Evolutionary conservation across 2,329 filamentous ascomycete species (phyloP).

Genomic region (Diaporthe eres): DNA sequence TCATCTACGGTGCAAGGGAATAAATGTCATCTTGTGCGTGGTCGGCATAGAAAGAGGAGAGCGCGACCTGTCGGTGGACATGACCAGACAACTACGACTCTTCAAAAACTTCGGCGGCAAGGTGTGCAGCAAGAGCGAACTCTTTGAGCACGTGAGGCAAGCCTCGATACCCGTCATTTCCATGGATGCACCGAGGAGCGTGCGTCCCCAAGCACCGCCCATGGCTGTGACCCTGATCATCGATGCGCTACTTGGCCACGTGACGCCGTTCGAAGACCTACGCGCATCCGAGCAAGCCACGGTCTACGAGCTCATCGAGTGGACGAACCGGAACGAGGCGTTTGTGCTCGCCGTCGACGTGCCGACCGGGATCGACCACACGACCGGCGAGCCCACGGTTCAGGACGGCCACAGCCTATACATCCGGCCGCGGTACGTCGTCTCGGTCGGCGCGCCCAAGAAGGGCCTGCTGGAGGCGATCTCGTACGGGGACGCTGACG

Average conservation of each 20-base stretch:
- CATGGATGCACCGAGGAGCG: slow-evolving; percentile 53
- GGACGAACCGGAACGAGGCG: slow-evolving; percentile 90
- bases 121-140: slow-evolving; percentile 72
- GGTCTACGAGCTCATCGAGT: slow-evolving; percentile 91
- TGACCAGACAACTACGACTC: slow-evolving; percentile 85
- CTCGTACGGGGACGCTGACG: slow-evolving; percentile 68
- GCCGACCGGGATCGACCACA: slow-evolving; percentile 88
- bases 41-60: slow-evolving; percentile 87
- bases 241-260: slow-evolving; percentile 89
- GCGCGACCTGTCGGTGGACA: slow-evolving; percentile 82
- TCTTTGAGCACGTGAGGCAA: slow-evolving; percentile 72
- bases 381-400: slow-evolving; percentile 75
- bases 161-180: slow-evolving; percentile 55
- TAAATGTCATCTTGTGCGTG: slow-evolving; percentile 86
- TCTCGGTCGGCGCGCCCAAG: slow-evolving; percentile 89
- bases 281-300: slow-evolving; percentile 85
- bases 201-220: slow-evolving; percentile 63
- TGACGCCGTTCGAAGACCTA: slow-evolving; percentile 90
- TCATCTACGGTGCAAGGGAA: slow-evolving; percentile 86
- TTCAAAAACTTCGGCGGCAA: slow-evolving; percentile 87
- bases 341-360: slow-evolving; percentile 90
- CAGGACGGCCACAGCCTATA: slow-evolving; percentile 85
- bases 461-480: slow-evolving; percentile 85
- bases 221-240: slow-evolving; percentile 84
- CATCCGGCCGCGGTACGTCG: slow-evolving; percentile 84